phyloP scores from a whole-genome alignment of 73 alveolate species.

The Uronychia setigera region DNA sequence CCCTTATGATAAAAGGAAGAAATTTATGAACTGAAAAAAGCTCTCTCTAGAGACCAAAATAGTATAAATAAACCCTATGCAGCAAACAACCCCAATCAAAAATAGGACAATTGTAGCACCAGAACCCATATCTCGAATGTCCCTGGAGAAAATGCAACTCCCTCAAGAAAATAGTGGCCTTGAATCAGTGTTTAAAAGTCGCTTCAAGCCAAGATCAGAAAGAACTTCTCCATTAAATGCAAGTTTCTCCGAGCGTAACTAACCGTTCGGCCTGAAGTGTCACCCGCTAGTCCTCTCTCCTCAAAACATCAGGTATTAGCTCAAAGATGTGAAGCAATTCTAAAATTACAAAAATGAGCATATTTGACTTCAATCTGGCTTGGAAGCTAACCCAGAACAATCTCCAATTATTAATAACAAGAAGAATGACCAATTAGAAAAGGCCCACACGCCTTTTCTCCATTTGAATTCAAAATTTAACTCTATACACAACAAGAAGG shows the following conservation, averaged over 20 bases:
- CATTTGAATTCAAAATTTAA: not conserved
- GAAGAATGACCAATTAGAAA: not conserved
- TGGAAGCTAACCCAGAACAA: not conserved
- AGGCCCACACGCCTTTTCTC: constrained; percentile 5
- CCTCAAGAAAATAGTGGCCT: not conserved
- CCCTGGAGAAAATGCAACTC: not conserved
- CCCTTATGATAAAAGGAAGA: not conserved
- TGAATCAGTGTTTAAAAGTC: not conserved
- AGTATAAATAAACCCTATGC: not conserved
- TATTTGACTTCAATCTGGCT: not conserved
- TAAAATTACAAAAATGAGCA: not conserved
- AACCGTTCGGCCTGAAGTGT: not conserved
- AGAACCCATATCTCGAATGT: not conserved
- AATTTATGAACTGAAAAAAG: not conserved
- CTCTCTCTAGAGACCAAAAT: not conserved
- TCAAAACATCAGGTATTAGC: not conserved
- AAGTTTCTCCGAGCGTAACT: not conserved
- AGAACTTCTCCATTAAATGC: not conserved
- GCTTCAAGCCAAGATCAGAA: not conserved
- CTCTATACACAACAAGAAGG: not conserved
- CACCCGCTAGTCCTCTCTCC: constrained; percentile 4
- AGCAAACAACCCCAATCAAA: not conserved
- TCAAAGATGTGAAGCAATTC: not conserved
- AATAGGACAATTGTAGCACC: not conserved
- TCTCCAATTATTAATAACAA: not conserved